Conservation (phyloP, 345 rosid species). For the Gossypium turneri region DNA sequence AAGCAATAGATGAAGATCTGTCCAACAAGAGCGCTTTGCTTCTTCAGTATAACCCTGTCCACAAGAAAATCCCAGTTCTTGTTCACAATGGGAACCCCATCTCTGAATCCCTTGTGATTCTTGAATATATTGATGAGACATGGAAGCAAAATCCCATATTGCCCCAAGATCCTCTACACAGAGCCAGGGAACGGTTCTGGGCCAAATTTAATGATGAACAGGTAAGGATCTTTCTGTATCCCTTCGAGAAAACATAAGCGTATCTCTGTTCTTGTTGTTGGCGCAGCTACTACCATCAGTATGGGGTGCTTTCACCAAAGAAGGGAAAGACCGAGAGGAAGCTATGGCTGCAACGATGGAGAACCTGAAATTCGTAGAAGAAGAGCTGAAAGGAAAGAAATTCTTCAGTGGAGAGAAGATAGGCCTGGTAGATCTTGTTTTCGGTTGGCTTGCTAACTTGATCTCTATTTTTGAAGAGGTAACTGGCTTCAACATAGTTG, state of each 20-base stretch:
- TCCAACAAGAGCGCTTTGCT: constrained; percentile 30
- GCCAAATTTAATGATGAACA: constrained; percentile 34
- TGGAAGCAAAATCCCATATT: constrained; percentile 25
- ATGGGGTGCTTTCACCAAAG: constrained; percentile 2
- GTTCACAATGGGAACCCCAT: constrained; percentile 21
- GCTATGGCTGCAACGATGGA: constrained; percentile 14
- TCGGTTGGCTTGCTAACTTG: constrained; percentile 36
- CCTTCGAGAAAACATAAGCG: background rate
- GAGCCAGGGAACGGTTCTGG: constrained; percentile 35
- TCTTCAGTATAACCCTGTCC: constrained; percentile 24
- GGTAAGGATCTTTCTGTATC: constrained; percentile 14
- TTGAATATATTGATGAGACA: constrained; percentile 32
- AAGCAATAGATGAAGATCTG: constrained; percentile 22
- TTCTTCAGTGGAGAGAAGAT: constrained; percentile 40
- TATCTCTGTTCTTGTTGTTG: background rate
- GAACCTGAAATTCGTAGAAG: constrained; percentile 30
- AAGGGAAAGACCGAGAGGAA: constrained; percentile 27
- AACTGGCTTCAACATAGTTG: constrained; percentile 19
- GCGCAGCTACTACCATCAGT: constrained; percentile 1
- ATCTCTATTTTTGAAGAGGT: constrained; percentile 25
- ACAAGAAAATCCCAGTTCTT: constrained; percentile 34
- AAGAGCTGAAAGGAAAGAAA: constrained; percentile 34
- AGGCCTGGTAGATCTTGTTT: constrained; percentile 32
- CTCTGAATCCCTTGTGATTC: constrained; percentile 28
- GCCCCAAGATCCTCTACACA: constrained; percentile 25